phyloP scores from a whole-genome alignment of 192 early-diverging fungal genomes.

The Backusella tarrabulga region DNA sequence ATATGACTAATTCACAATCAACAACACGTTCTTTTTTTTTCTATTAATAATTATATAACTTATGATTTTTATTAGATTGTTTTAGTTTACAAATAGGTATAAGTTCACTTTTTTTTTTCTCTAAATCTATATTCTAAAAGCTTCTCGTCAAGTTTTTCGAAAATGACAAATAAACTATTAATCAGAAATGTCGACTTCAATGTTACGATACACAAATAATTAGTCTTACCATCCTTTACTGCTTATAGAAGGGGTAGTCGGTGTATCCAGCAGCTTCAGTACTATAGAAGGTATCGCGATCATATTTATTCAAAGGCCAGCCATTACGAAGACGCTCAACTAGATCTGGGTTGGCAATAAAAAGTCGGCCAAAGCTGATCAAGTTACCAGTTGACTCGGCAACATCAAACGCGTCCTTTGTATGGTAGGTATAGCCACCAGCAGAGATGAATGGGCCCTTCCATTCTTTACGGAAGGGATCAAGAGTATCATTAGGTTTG shows the following conservation, averaged over 20 bases:
- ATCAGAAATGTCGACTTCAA: neutral
- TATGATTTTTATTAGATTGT: too few species aligned
- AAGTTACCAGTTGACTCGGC: conserved; percentile 24
- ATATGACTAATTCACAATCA: too few species aligned
- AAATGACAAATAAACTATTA: neutral
- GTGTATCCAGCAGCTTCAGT: conserved; percentile 25
- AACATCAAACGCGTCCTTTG: neutral
- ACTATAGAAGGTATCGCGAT: conserved; percentile 31
- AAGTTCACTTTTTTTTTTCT: neutral
- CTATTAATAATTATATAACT: too few species aligned
- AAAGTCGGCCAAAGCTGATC: conserved; percentile 32
- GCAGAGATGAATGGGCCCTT: conserved; percentile 16
- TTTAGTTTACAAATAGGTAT: too few species aligned
- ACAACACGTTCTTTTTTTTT: too few species aligned
- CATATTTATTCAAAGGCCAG: conserved; percentile 26
- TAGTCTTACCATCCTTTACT: neutral
- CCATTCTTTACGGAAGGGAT: conserved; percentile 14
- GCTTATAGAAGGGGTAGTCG: conserved; percentile 31
- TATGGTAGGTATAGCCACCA: conserved; percentile 25
- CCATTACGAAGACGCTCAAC: conserved; percentile 24
- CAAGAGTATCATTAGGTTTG: conserved; percentile 9
- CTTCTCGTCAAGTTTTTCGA: neutral
- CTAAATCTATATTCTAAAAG: neutral
- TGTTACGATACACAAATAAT: neutral
- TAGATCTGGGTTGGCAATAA: conserved; percentile 41